phyloP scores from a whole-genome alignment of 2,329 filamentous ascomycete genomes.

The Talaromyces sp. region DNA sequence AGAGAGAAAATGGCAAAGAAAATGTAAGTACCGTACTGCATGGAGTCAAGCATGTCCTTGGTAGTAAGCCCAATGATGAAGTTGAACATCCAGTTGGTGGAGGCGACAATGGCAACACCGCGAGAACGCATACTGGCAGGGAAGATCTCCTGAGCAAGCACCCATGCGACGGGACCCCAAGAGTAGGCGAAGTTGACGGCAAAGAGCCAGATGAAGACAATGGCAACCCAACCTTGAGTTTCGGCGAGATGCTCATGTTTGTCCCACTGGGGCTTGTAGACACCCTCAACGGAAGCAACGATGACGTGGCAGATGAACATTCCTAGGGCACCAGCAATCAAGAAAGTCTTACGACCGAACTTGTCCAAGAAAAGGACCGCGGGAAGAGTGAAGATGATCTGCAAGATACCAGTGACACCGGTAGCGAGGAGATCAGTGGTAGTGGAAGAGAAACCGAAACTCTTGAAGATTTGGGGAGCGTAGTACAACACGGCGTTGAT shows the following conservation, averaged over 20 bases:
- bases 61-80: slow-evolving; percentile 34
- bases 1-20: slow-evolving; percentile 29
- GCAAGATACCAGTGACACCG: slow-evolving; percentile 28
- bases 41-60: slow-evolving; percentile 29
- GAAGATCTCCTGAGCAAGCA: slow-evolving; percentile 48
- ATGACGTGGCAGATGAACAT: slow-evolving; percentile 69
- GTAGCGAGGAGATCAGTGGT: slow-evolving; percentile 25
- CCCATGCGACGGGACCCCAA: slow-evolving; percentile 40
- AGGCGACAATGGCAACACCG: slow-evolving; percentile 32
- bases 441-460: slow-evolving; percentile 23
- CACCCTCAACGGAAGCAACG: slow-evolving; percentile 47
- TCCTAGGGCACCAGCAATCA: slow-evolving; percentile 52
- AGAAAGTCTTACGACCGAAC: slow-evolving; percentile 34
- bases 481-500: slow-evolving; percentile 37
- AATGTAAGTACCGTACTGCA: slow-evolving; percentile 35
- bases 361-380: slow-evolving; percentile 34
- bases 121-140: slow-evolving; percentile 35
- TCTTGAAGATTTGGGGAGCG: slow-evolving; percentile 23
- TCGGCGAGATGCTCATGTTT: slow-evolving; percentile 35
- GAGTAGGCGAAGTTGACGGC: slow-evolving; percentile 34
- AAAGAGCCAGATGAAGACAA: slow-evolving; percentile 59
- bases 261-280: slow-evolving; percentile 55
- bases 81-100: slow-evolving; percentile 37
- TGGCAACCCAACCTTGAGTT: slow-evolving; percentile 64
- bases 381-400: slow-evolving; percentile 35